A percentile compares a stretch with the other conserved stretches of the same genome.
phyloP scores from a whole-genome alignment of 2,329 filamentous ascomycete genomes.

The Nigrograna mackinnonii region DNA sequence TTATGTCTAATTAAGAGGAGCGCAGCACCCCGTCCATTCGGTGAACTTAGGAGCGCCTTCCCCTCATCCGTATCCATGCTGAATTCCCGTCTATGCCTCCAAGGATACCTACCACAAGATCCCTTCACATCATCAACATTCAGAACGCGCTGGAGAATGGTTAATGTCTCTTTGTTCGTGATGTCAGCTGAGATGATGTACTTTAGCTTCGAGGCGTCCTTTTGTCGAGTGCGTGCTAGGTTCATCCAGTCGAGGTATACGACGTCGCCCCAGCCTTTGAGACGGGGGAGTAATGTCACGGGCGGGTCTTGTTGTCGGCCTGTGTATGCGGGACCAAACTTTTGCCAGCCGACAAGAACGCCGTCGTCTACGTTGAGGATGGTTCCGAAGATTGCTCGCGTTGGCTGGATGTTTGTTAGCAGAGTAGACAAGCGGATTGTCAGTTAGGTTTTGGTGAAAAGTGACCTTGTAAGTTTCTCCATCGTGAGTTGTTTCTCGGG shows the following conservation, averaged over 20 bases:
- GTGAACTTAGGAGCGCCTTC: conserved; percentile 4
- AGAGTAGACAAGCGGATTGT: not conserved
- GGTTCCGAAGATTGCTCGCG: not conserved
- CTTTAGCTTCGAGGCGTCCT: conserved; percentile 1
- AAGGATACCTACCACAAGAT: not conserved
- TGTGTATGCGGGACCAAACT: conserved; percentile 2
- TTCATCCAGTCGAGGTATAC: conserved; percentile 5
- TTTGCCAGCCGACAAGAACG: conserved; percentile 6
- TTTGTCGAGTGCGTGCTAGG: not conserved
- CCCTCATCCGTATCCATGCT: not conserved
- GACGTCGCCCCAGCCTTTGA: conserved; percentile 8
- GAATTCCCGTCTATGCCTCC: not conserved
- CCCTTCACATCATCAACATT: not conserved
- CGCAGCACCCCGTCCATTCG: conserved; percentile 2
- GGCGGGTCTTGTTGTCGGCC: conserved; percentile 1
- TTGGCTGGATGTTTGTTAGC: not conserved
- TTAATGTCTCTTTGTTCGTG: not conserved
- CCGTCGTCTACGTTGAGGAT: conserved; percentile 1
- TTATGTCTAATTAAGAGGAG: conserved; percentile 3
- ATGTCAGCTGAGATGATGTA: conserved; percentile 2
- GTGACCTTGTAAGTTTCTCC: conserved; percentile 2
- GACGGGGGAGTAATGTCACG: conserved; percentile 5
- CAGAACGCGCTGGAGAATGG: not conserved
- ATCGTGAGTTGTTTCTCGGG: not conserved
- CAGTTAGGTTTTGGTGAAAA: not conserved